Evolutionary conservation across 2,329 filamentous ascomycete genomes (phyloP).

Genomic region (Penicillium rolfsii): DNA sequence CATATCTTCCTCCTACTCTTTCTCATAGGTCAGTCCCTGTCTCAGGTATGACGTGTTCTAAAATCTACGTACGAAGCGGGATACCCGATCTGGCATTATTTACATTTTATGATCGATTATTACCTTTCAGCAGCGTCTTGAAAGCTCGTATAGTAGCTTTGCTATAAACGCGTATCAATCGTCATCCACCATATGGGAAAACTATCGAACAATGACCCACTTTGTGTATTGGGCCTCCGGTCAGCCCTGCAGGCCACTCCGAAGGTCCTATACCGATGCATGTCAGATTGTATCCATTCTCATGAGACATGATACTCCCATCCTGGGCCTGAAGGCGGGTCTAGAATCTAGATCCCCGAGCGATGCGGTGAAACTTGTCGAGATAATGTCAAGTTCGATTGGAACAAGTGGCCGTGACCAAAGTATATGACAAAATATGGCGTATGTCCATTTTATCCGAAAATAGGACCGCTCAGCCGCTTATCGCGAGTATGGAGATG

Average conservation of each 20-base stretch:
- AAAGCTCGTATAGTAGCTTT: slow-evolving; percentile 1
- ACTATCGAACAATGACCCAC: neutral
- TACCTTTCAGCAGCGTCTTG: neutral
- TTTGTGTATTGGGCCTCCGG: neutral
- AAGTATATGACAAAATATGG: neutral
- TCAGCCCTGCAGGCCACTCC: slow-evolving; percentile 3
- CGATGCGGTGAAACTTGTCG: neutral
- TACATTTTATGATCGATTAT: neutral
- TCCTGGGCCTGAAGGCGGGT: neutral
- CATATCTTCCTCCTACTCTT: slow-evolving; percentile 2
- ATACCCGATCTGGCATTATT: neutral
- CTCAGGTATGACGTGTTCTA: slow-evolving; percentile 17
- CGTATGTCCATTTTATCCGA: neutral
- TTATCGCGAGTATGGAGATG: slow-evolving; percentile 1
- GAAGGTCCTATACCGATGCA: slow-evolving; percentile 7
- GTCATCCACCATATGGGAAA: slow-evolving; percentile 5
- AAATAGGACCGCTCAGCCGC: slow-evolving; percentile 1
- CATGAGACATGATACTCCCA: slow-evolving; percentile 8
- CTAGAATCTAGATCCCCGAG: slow-evolving; percentile 1
- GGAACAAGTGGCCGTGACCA: neutral
- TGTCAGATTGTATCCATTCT: slow-evolving; percentile 9
- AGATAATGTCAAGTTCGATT: neutral
- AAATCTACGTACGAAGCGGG: neutral
- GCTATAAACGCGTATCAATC: neutral
- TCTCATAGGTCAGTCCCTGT: slow-evolving; percentile 8